Base-by-base conservation (phyloP, 2,329 filamentous ascomycete species). In the Claviceps spartinae region DNA sequence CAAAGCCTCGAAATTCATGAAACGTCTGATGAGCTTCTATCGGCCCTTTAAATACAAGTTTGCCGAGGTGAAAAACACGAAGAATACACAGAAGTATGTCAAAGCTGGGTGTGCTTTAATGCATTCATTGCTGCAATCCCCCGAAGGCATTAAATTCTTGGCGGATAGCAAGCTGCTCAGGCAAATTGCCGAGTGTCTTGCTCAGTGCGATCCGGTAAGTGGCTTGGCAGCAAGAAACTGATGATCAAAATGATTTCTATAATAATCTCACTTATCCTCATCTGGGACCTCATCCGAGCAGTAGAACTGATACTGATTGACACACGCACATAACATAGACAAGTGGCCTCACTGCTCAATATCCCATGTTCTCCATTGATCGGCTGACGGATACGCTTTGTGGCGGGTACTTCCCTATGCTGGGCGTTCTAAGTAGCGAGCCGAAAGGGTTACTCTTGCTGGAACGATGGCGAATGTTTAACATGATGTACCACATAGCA, bases 401-500 rank as follows among this genome's bases (percentile, higher is more conserved):
- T 55, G 84, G 86, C 16, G 94, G 94, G 11, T 98, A 98, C 66
- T 95, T 98, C 65, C 81, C 89, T 14, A 88, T 98, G 74, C 72
- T 98, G 2, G 94, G 93, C 7, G 83, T 88, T 11, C 70, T 98
- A 53, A 97, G 86, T 60, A 84, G 84, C 50, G 88, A 95, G 61
- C 72, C 78, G 0, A 87, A 85, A 59, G 93, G 93, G 0, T 75
- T 97, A 24, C 82, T 85, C 55, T 91, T 98, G 70, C 79, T 98
- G 63, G 91, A 97, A 65, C 77, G 88, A 60, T 97, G 93, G 91
- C 88, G 89, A 60, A 94, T 98, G 77, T 90, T 96, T 70, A 97
- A 97, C 67, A 98, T 98, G 88, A 94, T 97, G 76, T 98, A 98
- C 65, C 93, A 97, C 67, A 95, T 98, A 55, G 79, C 96, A 53